A percentile compares a stretch with the other conserved stretches of the same genome.
phyloP scores from a whole-genome alignment of 2,329 filamentous ascomycete genomes.

The Cordyceps javanica region DNA sequence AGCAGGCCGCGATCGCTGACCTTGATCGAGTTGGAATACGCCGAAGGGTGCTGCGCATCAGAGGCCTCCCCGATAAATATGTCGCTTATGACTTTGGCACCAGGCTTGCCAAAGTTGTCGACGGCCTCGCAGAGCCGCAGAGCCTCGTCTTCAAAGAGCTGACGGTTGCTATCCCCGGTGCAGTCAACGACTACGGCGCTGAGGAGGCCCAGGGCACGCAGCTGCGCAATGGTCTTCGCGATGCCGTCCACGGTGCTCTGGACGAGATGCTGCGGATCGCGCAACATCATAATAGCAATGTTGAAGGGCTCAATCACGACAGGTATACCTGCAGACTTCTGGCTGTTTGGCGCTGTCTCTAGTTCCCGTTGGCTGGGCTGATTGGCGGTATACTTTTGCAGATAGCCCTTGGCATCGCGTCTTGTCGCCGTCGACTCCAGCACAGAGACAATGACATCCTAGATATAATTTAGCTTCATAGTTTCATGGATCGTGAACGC shows the following conservation, averaged over 20 bases:
- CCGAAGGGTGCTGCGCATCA: constrained; percentile 14
- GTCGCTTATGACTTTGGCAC: constrained; percentile 54
- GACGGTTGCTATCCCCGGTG: constrained; percentile 33
- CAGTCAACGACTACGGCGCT: constrained; percentile 82
- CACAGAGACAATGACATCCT: constrained; percentile 83
- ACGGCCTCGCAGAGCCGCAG: constrained; percentile 70
- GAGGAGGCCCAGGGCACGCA: constrained; percentile 72
- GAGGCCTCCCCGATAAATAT: constrained; percentile 6
- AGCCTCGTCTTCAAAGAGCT: constrained; percentile 54
- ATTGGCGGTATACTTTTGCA: constrained; percentile 67
- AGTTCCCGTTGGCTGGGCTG: constrained; percentile 20
- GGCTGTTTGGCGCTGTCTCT: constrained; percentile 15
- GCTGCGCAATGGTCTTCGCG: constrained; percentile 75
- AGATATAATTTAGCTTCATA: neutral
- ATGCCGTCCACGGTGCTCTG: constrained; percentile 66
- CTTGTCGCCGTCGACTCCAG: constrained; percentile 86
- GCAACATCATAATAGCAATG: constrained; percentile 80
- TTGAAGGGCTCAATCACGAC: constrained; percentile 36
- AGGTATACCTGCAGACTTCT: constrained; percentile 5
- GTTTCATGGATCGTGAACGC: neutral
- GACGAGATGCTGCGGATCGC: constrained; percentile 64
- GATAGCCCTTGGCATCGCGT: constrained; percentile 84
- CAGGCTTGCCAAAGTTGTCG: constrained; percentile 60
- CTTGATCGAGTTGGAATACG: constrained; percentile 21
- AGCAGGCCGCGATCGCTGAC: constrained; percentile 28